Conservation (phyloP, 495 filamentous ascomycete species). For the Aspergillus homomorphus region DNA sequence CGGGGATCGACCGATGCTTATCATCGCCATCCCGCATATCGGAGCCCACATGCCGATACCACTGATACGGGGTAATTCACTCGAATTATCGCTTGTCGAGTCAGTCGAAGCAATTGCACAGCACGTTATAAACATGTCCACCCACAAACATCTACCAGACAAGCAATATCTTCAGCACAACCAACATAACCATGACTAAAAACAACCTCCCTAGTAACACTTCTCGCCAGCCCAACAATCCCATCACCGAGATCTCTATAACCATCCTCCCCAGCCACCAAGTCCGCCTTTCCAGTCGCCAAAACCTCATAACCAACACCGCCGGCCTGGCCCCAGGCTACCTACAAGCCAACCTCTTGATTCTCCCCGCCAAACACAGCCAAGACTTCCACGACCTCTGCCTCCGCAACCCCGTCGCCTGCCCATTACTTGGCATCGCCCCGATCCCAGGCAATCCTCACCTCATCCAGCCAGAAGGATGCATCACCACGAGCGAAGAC, state of each 20-base stretch:
- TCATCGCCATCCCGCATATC: not conserved
- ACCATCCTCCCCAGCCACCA: conserved; percentile 9
- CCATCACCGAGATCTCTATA: not conserved
- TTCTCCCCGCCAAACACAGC: conserved; percentile 50
- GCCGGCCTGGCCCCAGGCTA: conserved; percentile 49
- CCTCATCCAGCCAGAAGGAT: conserved; percentile 19
- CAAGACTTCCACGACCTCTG: conserved; percentile 52
- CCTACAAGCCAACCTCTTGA: conserved; percentile 57
- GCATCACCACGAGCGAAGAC: conserved; percentile 25
- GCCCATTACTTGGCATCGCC: conserved; percentile 48
- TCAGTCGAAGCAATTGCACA: too few species aligned
- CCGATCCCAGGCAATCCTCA: conserved; percentile 19
- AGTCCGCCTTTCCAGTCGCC: conserved; percentile 44
- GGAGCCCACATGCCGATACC: conserved; percentile 1
- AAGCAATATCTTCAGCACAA: not conserved
- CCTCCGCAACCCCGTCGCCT: conserved; percentile 54
- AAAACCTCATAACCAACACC: conserved; percentile 40
- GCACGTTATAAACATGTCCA: too few species aligned
- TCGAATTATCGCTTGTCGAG: not conserved
- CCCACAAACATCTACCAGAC: too few species aligned
- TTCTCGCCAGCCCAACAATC: not conserved
- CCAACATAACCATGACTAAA: not conserved
- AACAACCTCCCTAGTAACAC: not conserved
- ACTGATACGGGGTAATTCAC: not conserved
- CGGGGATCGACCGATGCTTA: not conserved